Evolutionary conservation across 352 stramenopile species (phyloP).

Genomic region (Peronospora farinosa): DNA sequence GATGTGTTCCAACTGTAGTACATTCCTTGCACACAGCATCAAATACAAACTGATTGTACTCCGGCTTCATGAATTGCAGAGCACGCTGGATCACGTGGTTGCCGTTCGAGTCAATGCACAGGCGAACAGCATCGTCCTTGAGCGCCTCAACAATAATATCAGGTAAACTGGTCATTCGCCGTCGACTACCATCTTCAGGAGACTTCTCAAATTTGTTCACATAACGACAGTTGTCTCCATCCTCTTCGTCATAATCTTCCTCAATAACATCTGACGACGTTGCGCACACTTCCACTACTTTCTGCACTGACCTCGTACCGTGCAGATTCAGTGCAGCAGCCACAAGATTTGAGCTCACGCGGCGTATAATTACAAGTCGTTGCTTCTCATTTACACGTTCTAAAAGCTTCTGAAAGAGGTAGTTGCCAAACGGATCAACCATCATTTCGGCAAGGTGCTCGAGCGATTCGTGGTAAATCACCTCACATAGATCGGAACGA

Average conservation of each 20-base stretch:
- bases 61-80: slow-evolving; percentile 90
- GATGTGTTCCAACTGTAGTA: slow-evolving; percentile 93
- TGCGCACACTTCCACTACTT: slow-evolving; percentile 95
- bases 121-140: slow-evolving; percentile 88
- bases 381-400: slow-evolving; percentile 90
- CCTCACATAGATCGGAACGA: slow-evolving; percentile 83
- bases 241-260: slow-evolving; percentile 39
- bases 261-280: slow-evolving; percentile 64
- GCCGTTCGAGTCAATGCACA: slow-evolving; percentile 97
- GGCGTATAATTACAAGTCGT: slow-evolving; percentile 89
- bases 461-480: slow-evolving; percentile 96
- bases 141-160: slow-evolving; percentile 93
- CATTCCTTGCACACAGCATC: slow-evolving; percentile 93
- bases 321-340: slow-evolving; percentile 96
- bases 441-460: slow-evolving; percentile 95
- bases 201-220: slow-evolving; percentile 12
- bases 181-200: slow-evolving; percentile 18
- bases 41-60: slow-evolving; percentile 96
- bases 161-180: slow-evolving; percentile 45
- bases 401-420: slow-evolving; percentile 98
- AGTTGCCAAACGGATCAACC: slow-evolving; percentile 99
- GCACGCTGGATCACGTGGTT: slow-evolving; percentile 98
- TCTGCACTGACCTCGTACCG: slow-evolving; percentile 96
- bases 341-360: slow-evolving; percentile 90
- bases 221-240: slow-evolving; percentile 33